These are phyloP conservation scores for Arthrinium phaeospermum DNA, from an alignment of 2,329 filamentous ascomycete genomes.

Conservation along the genomic window DNA sequence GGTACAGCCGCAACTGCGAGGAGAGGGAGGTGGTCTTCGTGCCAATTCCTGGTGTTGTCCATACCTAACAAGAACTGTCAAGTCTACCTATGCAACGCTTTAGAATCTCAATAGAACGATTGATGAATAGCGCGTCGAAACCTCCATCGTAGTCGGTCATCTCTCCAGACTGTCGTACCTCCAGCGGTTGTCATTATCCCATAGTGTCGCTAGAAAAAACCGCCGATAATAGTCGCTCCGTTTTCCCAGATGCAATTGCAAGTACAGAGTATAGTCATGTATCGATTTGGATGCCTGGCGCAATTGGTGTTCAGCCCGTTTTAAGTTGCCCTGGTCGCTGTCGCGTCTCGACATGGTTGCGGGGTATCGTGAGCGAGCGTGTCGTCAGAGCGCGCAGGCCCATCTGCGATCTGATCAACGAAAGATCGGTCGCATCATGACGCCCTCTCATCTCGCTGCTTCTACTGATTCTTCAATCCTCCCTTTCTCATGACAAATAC, in stretches of 20 bases:
- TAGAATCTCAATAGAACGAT: no score
- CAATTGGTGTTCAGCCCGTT: neutral
- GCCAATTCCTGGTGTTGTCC: neutral
- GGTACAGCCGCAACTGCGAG: neutral
- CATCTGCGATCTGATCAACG: neutral
- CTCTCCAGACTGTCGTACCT: no score
- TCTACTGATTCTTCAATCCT: neutral
- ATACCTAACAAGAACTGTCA: neutral
- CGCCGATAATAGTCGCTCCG: no score
- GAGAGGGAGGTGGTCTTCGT: neutral
- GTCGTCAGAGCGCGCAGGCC: neutral
- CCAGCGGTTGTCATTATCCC: no score
- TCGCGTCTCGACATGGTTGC: neutral
- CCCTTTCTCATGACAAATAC: neutral
- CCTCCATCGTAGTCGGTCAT: no score
- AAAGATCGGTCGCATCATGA: neutral
- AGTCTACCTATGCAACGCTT: no score
- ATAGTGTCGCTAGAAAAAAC: no score
- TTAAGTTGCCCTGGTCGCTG: neutral
- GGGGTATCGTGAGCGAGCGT: neutral
- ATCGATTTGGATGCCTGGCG: neutral
- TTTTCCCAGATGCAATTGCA: no score
- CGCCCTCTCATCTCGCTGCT: neutral
- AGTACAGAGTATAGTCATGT: neutral
- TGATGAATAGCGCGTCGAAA: no score